Evolutionary conservation across 306 rosid genomes (phyloP).

Genomic region (Pyrus pyrifolia): DNA sequence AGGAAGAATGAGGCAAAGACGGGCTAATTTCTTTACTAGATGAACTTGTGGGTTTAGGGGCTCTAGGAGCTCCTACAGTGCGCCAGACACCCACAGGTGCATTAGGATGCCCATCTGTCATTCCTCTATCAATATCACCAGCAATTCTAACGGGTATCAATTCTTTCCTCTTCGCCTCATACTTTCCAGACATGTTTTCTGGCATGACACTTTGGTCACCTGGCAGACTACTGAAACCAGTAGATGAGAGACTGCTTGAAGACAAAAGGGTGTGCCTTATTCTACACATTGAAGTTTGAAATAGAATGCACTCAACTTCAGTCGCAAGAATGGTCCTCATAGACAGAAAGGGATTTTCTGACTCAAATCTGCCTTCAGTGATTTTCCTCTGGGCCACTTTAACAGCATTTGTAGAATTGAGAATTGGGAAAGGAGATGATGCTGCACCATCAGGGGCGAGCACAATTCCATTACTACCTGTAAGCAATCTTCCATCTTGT

Average conservation of each 20-base stretch:
- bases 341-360: constrained; percentile 47
- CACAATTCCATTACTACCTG: constrained; percentile 28
- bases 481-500: constrained; percentile 39
- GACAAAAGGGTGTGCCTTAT: constrained; percentile 67
- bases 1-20: constrained; percentile 72
- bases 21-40: constrained; percentile 66
- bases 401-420: constrained; percentile 47
- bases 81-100: constrained; percentile 99
- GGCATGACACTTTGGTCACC: constrained; percentile 54
- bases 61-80: constrained; percentile 72
- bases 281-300: constrained; percentile 91
- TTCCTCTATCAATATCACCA: constrained; percentile 83
- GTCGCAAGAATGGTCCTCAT: constrained; percentile 73
- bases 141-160: constrained; percentile 82
- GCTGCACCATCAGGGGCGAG: constrained; percentile 43
- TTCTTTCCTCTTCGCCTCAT: constrained; percentile 83
- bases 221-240: constrained; percentile 55
- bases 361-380: constrained; percentile 49
- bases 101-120: constrained; percentile 78
- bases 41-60: constrained; percentile 61
- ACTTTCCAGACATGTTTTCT: constrained; percentile 59
- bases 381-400: constrained; percentile 52
- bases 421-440: constrained; percentile 40
- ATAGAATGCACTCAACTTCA: constrained; percentile 70
- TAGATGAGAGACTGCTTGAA: constrained; percentile 45